Evolutionary conservation across 2,329 filamentous ascomycete species (phyloP).

Genomic region (Neodidymelliopsis sp.): DNA sequence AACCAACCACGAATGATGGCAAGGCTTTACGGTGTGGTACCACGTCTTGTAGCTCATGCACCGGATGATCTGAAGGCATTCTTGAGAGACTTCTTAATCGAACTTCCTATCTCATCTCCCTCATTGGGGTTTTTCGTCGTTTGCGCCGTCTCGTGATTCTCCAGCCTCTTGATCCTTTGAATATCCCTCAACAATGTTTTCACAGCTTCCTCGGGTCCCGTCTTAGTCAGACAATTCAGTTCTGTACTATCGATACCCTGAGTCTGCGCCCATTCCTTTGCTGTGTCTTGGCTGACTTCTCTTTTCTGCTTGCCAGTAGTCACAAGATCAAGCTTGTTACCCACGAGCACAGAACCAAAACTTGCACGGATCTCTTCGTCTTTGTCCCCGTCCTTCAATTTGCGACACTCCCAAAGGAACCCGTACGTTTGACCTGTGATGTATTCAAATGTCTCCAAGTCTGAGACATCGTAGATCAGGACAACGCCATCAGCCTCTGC

Average conservation of each 20-base stretch:
- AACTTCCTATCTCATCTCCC: background rate
- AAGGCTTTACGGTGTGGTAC: background rate
- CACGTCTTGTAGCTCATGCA: background rate
- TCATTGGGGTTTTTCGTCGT: background rate
- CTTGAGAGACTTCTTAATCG: background rate
- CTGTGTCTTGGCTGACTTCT: constrained; percentile 25
- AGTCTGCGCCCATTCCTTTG: constrained; percentile 33
- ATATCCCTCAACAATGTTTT: constrained; percentile 26
- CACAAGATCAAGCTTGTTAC: constrained; percentile 35
- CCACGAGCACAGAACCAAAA: constrained; percentile 41
- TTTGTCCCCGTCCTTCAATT: background rate
- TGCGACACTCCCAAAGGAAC: constrained; percentile 22
- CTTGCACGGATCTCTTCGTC: constrained; percentile 12
- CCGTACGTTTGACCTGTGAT: constrained; percentile 30
- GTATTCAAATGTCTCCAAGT: constrained; percentile 27
- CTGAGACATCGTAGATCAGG: constrained; percentile 41
- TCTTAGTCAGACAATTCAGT: constrained; percentile 19
- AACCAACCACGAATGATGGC: constrained; percentile 26
- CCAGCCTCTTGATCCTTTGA: background rate
- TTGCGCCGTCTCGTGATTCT: background rate
- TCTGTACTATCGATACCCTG: constrained; percentile 34
- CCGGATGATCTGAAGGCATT: background rate
- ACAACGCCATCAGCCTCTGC: constrained; percentile 31
- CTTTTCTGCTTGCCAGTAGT: constrained; percentile 9
- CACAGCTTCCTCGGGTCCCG: constrained; percentile 23